Evolutionary conservation across 176 grass and related monocot species (phyloP), one percentile per base, ranked within the genome.

Genomic region (Aegilops sharonensis): DNA sequence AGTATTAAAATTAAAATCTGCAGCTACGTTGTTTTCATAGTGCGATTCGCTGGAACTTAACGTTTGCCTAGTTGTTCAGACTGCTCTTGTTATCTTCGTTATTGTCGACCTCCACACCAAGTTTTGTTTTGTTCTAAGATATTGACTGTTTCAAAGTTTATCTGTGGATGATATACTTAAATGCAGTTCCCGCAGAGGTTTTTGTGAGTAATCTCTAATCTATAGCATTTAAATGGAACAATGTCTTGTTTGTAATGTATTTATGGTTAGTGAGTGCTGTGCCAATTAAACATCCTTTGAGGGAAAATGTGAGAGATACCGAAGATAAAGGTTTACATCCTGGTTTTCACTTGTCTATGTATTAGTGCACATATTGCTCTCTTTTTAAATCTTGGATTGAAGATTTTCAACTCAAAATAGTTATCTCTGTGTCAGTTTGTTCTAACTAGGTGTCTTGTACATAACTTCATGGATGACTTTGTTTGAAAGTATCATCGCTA

Each of bases 341-440:
- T 32, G 66, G 34, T 31, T 11, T 14, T 32, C 52, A 21, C 15
- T 15, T 77, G 30, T 76, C 15, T 10, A 36, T 48, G 18, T 18
- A 30, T 31, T 71, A 32, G 23, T 27, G 48, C 5, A 40, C 12
- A 37, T 62, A 24, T 37, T 9, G 6, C 52, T 34, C 15, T 4
- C 0, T 81, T 74, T 30, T 35, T n/a, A 69, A 18, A 17, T 40
- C 39, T 54, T 50, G 50, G 48, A 5, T 43, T 61, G 27, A 43
- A 78, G 31, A 9, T 60, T 36, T n/a, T 84, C 11, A 17, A 20
- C 73, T 29, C 36, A 52, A 13, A 61, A 54, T 71, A 75, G 23
- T 25, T 88, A 35, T 72, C 57, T 78, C 25, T 88, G 71, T 74
- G 25, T 56, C 27, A 32, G 47, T 34, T 27, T 77, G 14, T 40